Base-by-base conservation (phyloP, 257 asterid species). In the Leptodermis oblonga region DNA sequence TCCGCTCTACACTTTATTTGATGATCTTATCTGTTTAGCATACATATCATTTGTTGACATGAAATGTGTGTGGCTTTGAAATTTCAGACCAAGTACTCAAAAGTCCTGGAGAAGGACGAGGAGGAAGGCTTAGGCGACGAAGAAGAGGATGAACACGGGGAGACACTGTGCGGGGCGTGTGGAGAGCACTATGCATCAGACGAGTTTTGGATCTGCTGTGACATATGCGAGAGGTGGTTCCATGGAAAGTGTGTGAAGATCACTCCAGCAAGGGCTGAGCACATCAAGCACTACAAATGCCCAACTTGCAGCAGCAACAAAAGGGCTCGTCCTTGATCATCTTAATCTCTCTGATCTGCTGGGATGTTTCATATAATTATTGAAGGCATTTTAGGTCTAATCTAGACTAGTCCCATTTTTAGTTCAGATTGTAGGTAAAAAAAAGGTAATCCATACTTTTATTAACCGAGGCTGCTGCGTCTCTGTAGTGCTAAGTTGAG, bases 211-310 rank as follows among this genome's bases (percentile, higher is more conserved):
- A 90, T 90, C 74, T 85, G 87, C 67, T 90, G 90, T 42, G 96
- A 90, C 75, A 49, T 82, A 46, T 90, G 97, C 30, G 92, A 88
- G 79, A 85, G 78, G 77, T 90, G 96, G 96, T 90, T 88, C 86
- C 96, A 90, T 70, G 96, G 96, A 10, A 86, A 85, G 77, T 88
- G 97, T 7, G 96, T 88, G 62, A 90, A 85, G 84, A 84, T 90
- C 68, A 90, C 97, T 49, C 96, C 92, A 22, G 97, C 92, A 2
- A 83, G 81, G 78, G 96, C 97, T 8, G 89, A 91, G 77, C 88
- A 87, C 76, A 88, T 91, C 83, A 84, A 91, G 86, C 87, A 85
- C 69, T 88, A 88, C 85, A 88, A 89, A 73, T 91, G 97, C 86
- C 95, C 95, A 13, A 62, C 87, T n/a, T 90, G 97, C 80, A n/a